Percentiles rank a stretch among this genome's conserved stretches.
These are phyloP conservation scores for Cordyceps militaris DNA, from an alignment of 2,329 filamentous ascomycete genomes.

Conservation along the genomic window DNA sequence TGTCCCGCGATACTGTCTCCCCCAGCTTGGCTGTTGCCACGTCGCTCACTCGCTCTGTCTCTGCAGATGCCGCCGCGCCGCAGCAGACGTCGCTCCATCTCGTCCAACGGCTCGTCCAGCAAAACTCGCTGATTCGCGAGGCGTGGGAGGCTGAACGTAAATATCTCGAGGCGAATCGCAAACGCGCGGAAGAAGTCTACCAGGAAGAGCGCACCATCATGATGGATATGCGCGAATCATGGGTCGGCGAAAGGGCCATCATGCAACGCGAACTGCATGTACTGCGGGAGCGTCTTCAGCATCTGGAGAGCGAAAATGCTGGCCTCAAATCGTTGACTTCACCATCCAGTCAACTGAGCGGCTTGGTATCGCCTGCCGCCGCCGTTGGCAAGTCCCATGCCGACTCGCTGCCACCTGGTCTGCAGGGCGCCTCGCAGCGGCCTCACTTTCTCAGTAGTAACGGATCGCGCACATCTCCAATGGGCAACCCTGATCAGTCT, in stretches of 20 bases:
- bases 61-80: conserved; percentile 21
- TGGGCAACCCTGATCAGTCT: conserved; percentile 28
- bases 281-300: conserved; percentile 33
- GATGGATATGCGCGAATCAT: conserved; percentile 42
- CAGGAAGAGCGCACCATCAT: conserved; percentile 47
- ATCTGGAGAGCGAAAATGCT: conserved; percentile 31
- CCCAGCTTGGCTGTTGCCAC: conserved; percentile 15
- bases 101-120: conserved; percentile 34
- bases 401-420: conserved; percentile 26
- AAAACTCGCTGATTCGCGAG: conserved; percentile 37
- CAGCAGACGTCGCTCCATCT: conserved; percentile 27
- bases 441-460: conserved; percentile 27
- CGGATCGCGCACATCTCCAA: conserved; percentile 29
- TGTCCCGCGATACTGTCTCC: conserved; percentile 9
- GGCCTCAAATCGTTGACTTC: conserved; percentile 26
- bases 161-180: conserved; percentile 46
- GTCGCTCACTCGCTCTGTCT: conserved; percentile 22
- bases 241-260: conserved; percentile 37
- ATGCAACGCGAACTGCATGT: conserved; percentile 35
- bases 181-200: conserved; percentile 48
- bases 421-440: conserved; percentile 29
- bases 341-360: conserved; percentile 23
- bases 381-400: background rate
- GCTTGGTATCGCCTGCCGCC: conserved; percentile 21
- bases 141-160: conserved; percentile 48